A percentile compares a stretch with the other conserved stretches of the same genome.
Evolutionary conservation across 1,284 basidiomycete genomes (phyloP).

Genomic region (Heterobasidion parviporum): DNA sequence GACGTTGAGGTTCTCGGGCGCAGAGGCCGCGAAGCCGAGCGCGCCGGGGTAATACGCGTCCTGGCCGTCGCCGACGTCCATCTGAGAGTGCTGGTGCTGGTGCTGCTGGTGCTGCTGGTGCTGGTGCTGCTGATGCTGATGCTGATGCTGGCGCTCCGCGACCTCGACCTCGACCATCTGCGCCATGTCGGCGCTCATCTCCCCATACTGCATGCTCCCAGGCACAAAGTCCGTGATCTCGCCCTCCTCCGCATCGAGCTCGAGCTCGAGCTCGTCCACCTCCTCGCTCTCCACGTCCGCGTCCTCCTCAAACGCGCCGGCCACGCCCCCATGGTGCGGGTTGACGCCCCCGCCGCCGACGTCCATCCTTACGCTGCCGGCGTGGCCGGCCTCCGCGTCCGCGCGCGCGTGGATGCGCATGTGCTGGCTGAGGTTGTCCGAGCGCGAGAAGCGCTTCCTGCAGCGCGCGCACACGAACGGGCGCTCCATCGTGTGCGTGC

Average conservation of each 20-base stretch:
- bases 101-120: not conserved
- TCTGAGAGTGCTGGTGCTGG: not conserved
- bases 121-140: not conserved
- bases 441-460: slow-evolving; percentile 73
- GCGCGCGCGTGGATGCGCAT: slow-evolving; percentile 63
- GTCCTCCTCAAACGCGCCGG: slow-evolving; percentile 14
- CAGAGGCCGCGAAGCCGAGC: not conserved
- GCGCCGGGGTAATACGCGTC: not conserved
- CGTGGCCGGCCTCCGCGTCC: slow-evolving; percentile 14
- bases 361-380: slow-evolving; percentile 3
- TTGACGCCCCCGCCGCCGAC: not conserved
- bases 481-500: slow-evolving; percentile 85
- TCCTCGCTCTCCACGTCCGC: slow-evolving; percentile 16
- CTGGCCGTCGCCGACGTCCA: not conserved
- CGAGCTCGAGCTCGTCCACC: slow-evolving; percentile 19
- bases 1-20: not conserved
- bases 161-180: not conserved
- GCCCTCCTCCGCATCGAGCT: slow-evolving; percentile 16
- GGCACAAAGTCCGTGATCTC: slow-evolving; percentile 12
- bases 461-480: slow-evolving; percentile 73
- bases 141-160: not conserved
- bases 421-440: slow-evolving; percentile 83
- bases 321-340: slow-evolving; percentile 10
- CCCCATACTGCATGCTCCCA: slow-evolving; percentile 10
- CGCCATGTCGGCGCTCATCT: slow-evolving; percentile 21